These are phyloP conservation scores for Phytophthora chlamydospora DNA, from an alignment of 352 stramenopile genomes.

Conservation along the genomic window DNA sequence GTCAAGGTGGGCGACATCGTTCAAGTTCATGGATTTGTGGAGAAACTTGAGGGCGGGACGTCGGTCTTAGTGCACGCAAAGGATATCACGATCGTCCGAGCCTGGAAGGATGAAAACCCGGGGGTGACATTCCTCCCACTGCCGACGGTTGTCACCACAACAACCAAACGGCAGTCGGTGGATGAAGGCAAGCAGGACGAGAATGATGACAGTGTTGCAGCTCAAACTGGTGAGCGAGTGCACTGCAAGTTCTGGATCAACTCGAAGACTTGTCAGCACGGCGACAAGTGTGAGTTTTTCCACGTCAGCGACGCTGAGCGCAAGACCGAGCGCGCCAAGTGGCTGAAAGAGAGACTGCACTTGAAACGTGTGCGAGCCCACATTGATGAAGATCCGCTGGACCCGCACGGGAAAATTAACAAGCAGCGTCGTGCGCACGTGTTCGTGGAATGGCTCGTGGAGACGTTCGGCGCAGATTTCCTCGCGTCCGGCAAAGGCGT, in stretches of 20 bases:
- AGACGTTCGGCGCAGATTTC: slow-evolving; percentile 58
- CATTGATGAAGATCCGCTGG: slow-evolving; percentile 63
- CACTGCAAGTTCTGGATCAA: slow-evolving; percentile 90
- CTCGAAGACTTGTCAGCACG: slow-evolving; percentile 69
- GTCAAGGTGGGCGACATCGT: slow-evolving; percentile 78
- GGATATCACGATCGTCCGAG: slow-evolving; percentile 40
- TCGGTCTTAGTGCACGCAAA: slow-evolving; percentile 54
- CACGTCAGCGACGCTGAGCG: slow-evolving; percentile 56
- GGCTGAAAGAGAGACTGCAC: slow-evolving; percentile 66
- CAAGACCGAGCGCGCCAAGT: slow-evolving; percentile 58
- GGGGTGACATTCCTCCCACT: slow-evolving; percentile 63
- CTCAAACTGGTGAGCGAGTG: slow-evolving; percentile 8
- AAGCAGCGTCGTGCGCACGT: slow-evolving; percentile 77
- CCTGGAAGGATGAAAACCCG: slow-evolving; percentile 66
- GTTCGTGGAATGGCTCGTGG: slow-evolving; percentile 81
- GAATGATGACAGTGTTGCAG: not conserved
- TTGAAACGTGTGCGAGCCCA: slow-evolving; percentile 64
- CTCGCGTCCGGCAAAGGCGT: slow-evolving; percentile 65
- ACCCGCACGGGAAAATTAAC: slow-evolving; percentile 72
- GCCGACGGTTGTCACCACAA: slow-evolving; percentile 43
- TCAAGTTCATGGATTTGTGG: slow-evolving; percentile 62
- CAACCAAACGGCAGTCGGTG: slow-evolving; percentile 11
- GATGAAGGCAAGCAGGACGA: slow-evolving; percentile 4
- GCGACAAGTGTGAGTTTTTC: slow-evolving; percentile 68
- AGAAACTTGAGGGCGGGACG: slow-evolving; percentile 32